Evolutionary conservation across 2,329 filamentous ascomycete species (phyloP), one percentile per base, ranked within the genome.

Genomic region (Hymenoscyphus fraxineus): DNA sequence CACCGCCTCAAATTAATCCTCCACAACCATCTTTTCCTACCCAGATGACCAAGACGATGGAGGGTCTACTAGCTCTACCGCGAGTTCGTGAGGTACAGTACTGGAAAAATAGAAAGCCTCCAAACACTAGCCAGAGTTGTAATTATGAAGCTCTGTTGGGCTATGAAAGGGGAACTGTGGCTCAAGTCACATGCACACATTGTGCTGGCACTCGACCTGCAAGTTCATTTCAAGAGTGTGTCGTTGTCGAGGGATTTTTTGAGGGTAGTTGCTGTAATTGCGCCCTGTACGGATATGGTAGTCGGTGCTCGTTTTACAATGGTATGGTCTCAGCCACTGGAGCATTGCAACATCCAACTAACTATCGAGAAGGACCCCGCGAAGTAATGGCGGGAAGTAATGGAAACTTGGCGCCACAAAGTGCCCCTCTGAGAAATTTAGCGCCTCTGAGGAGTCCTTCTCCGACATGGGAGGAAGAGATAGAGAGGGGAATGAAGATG

Each of bases 261-360:
- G 44, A 19, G 15, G 44, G 44, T n/a, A 51, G 44, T 51, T 51
- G 44, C 44, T 51, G 44, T n/a, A 51, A 51, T 51, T 51, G 44
- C 12, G 44, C 22, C 12, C 6, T 51, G 7, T 51, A 51, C 22
- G 44, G 44, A 2, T n/a, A 19, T 22, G 19, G 44, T 51, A 51
- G n/a, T 12, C 44, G 12, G 44, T 51, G 44, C n/a, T 51, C 44
- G 12, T 51, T 51, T 51, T 51, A 22, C n/a, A 51, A 51, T 22
- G 19, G 44, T 51, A 51, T 51, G 44, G 27, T 19, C 22, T 51
- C 9, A 1, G 19, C 9, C 16, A 7, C 19, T 19, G 7, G 7
- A 9, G 44, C 7, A 22, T 22, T 12, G n/a, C 44, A 51, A 51
- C 44, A 47, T n/a, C 3, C 12, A 10, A 22, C 44, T 51, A 27